These are phyloP conservation scores for Blepharisma stoltei DNA, from an alignment of 73 alveolate species.

Conservation along the genomic window DNA sequence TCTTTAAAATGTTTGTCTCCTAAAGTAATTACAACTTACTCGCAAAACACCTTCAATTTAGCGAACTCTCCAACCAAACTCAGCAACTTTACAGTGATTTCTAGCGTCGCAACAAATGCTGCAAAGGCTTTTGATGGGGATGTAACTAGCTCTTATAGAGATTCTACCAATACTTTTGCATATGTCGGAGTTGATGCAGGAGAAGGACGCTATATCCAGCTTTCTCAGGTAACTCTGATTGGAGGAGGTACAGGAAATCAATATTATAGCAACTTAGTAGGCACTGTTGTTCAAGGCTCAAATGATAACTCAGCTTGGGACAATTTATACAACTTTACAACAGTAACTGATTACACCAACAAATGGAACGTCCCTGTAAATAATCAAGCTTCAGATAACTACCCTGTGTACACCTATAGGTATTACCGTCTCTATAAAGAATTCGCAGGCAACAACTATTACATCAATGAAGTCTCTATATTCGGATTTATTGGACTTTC, in stretches of 20 bases:
- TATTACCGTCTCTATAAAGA: background rate
- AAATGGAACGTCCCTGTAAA: background rate
- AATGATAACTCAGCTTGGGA: background rate
- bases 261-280: background rate
- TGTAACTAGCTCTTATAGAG: background rate
- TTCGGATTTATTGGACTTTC: background rate
- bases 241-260: background rate
- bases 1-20: background rate
- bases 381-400: background rate
- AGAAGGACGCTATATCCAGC: background rate
- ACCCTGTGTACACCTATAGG: background rate
- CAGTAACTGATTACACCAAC: background rate
- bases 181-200: slow-evolving; percentile 13
- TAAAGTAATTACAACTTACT: background rate
- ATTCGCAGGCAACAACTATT: background rate
- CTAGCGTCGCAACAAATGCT: background rate
- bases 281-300: slow-evolving; percentile 10
- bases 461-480: background rate
- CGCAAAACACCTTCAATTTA: background rate
- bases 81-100: background rate
- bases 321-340: background rate
- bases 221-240: background rate
- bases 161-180: background rate
- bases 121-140: background rate
- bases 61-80: background rate